These are phyloP conservation scores for Gossypium sturtianum DNA, from an alignment of 345 rosid genomes.

Conservation along the genomic window DNA sequence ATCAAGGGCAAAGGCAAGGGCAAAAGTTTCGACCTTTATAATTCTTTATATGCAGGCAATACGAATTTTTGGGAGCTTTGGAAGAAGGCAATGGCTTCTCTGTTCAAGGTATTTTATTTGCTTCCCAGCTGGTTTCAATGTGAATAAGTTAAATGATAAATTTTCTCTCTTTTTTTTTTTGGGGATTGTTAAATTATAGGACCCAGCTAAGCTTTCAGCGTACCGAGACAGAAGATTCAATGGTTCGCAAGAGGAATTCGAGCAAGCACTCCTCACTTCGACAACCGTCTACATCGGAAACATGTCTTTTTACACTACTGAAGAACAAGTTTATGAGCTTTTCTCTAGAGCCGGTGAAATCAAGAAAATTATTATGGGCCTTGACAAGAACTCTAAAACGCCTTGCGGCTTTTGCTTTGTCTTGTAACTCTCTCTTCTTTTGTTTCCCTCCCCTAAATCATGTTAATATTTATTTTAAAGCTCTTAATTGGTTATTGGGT, in stretches of 20 bases:
- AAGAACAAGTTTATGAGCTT: slow-evolving; percentile 96
- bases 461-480: neutral
- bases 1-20: neutral
- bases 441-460: neutral
- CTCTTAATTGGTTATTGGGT: neutral
- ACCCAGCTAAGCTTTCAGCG: slow-evolving; percentile 71
- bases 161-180: neutral
- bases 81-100: slow-evolving; percentile 47
- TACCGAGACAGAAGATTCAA: slow-evolving; percentile 77
- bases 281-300: slow-evolving; percentile 81
- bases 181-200: slow-evolving; percentile 29
- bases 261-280: slow-evolving; percentile 61
- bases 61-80: neutral
- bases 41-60: neutral
- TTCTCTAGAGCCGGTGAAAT: slow-evolving; percentile 91
- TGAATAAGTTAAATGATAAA: neutral
- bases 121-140: neutral
- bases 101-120: slow-evolving; percentile 55
- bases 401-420: slow-evolving; percentile 98
- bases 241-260: slow-evolving; percentile 88
- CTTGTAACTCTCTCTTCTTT: slow-evolving; percentile 34
- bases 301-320: slow-evolving; percentile 94
- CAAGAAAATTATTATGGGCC: slow-evolving; percentile 95
- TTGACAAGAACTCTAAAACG: slow-evolving; percentile 90
- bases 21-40: neutral